Evolutionary conservation across 164 flowering plant genomes (phyloP).

Genomic region (Annona cherimola): DNA sequence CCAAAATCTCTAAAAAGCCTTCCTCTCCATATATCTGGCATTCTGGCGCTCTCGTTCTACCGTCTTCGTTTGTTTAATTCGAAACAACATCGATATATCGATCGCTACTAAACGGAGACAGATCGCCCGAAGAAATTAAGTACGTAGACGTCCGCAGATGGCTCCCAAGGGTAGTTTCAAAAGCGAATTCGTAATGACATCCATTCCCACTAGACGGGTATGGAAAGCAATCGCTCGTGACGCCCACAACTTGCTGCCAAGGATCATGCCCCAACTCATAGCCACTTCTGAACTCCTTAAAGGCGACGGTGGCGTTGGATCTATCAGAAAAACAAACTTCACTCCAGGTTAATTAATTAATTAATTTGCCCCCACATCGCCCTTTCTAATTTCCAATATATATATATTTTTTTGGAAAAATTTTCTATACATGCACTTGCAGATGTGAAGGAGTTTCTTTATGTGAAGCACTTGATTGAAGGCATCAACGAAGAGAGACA

Average conservation of each 20-base stretch:
- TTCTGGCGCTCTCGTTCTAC: too few relatives aligned
- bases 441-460: neutral
- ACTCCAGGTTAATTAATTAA: neutral
- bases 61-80: too few relatives aligned
- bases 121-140: too few relatives aligned
- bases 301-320: neutral
- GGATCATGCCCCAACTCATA: neutral
- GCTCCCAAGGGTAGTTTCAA: neutral
- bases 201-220: neutral
- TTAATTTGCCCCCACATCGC: too few relatives aligned
- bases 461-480: neutral
- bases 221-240: conserved; percentile 3
- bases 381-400: too few relatives aligned
- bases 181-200: neutral
- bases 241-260: conserved; percentile 2
- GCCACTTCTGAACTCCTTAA: neutral
- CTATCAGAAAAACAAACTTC: neutral
- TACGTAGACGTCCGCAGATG: too few relatives aligned
- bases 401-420: neutral
- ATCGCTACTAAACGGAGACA: too few relatives aligned
- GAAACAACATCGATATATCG: too few relatives aligned
- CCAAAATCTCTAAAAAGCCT: too few relatives aligned
- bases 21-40: too few relatives aligned
- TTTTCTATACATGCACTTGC: neutral
- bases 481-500: conserved; percentile 1